Conservation (phyloP, 176 grass and related monocot genomes). For the Carex scoparia region DNA sequence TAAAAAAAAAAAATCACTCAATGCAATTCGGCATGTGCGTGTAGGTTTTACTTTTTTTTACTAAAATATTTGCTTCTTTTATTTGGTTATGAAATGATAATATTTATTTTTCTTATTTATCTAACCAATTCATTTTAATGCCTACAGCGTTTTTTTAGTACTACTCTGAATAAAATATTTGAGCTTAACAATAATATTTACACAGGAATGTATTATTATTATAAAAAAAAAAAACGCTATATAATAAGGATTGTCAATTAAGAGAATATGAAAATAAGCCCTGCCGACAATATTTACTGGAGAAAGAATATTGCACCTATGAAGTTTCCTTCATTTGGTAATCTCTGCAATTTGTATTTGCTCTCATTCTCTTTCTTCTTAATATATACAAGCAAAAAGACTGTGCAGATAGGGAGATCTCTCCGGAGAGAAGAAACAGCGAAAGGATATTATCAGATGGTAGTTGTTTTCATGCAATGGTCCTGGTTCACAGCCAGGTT, state of each 20-base stretch:
- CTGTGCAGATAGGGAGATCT: neutral
- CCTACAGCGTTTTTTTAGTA: neutral
- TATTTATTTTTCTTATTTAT: too few relatives aligned
- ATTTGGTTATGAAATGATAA: too few relatives aligned
- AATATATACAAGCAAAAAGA: neutral
- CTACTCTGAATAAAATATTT: neutral
- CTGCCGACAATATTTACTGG: neutral
- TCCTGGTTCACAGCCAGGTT: neutral
- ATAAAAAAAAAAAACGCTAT: too few relatives aligned
- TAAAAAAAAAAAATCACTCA: too few relatives aligned
- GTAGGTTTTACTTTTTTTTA: neutral
- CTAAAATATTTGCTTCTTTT: neutral
- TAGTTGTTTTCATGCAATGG: conserved; percentile 1
- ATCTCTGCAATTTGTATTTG: neutral
- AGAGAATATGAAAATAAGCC: neutral
- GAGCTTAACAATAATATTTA: too few relatives aligned
- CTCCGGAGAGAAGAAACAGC: neutral
- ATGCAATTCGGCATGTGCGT: neutral
- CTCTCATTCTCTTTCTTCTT: neutral
- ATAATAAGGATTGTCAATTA: neutral
- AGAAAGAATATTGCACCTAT: neutral
- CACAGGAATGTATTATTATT: too few relatives aligned
- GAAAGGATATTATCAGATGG: neutral
- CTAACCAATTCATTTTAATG: too few relatives aligned
- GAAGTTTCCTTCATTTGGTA: neutral